Percentiles rank a stretch among this genome's conserved stretches.
Conservation (phyloP, 1,284 basidiomycete genomes). For the Cerioporus squamosus region DNA sequence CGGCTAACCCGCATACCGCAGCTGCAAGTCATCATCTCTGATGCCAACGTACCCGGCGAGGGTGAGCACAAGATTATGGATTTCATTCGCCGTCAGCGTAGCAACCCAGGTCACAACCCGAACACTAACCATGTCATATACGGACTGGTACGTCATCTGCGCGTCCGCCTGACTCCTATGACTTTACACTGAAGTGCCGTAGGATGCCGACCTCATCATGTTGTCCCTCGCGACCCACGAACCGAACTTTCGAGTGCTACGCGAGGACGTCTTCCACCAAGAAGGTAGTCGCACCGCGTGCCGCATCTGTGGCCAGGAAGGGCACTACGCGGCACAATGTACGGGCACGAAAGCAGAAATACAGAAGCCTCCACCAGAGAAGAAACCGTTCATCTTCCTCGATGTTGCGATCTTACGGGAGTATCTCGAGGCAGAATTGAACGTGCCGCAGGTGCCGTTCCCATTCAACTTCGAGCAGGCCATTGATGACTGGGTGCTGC, state of each 20-base stretch:
- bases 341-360: constrained; percentile 74
- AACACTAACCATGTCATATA: constrained; percentile 98
- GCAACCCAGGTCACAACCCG: constrained; percentile 88
- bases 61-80: constrained; percentile 99
- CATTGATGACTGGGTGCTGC: constrained; percentile 99
- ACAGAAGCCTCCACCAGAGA: constrained; percentile 71
- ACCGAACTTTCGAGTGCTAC: constrained; percentile 94
- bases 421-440: constrained; percentile 96
- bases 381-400: constrained; percentile 99
- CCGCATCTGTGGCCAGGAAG: constrained; percentile 91
- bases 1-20: constrained; percentile 34
- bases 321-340: constrained; percentile 95
- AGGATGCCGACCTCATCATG: constrained; percentile 99
- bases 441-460: constrained; percentile 79
- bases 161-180: background rate
- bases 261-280: constrained; percentile 97
- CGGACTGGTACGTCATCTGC: constrained; percentile 72
- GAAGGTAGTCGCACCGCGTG: constrained; percentile 79
- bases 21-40: constrained; percentile 97
- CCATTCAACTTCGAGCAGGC: constrained; percentile 96
- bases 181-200: constrained; percentile 1
- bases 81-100: constrained; percentile 90
- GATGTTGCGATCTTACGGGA: constrained; percentile 95
- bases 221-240: constrained; percentile 97
- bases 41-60: constrained; percentile 96